phyloP scores from a whole-genome alignment of 208 protist species.

The Acanthamoeba culbertsoni region DNA sequence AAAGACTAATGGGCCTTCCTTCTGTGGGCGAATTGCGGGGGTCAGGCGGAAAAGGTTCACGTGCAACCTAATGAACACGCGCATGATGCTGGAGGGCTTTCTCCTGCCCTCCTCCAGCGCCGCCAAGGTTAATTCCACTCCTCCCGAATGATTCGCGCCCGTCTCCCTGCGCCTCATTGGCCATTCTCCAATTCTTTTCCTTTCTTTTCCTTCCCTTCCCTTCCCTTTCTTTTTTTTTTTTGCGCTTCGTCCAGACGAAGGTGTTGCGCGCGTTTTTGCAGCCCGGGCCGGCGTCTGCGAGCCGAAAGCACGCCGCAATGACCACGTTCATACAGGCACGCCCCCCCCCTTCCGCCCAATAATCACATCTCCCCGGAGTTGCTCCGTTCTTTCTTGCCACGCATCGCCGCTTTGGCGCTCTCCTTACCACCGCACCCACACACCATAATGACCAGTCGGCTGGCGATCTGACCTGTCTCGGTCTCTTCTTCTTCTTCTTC shows the following conservation, averaged over 20 bases:
- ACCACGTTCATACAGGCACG: not conserved
- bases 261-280: not conserved
- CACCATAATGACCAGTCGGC: too few species aligned
- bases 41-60: constrained; percentile 25
- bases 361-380: not conserved
- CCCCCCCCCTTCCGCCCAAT: not conserved
- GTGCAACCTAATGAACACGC: constrained; percentile 33
- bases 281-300: not conserved
- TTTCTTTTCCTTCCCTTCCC: not conserved
- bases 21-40: not conserved
- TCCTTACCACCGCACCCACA: too few species aligned
- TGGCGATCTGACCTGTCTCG: too few species aligned
- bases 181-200: not conserved
- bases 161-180: too few species aligned
- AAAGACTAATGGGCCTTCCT: not conserved
- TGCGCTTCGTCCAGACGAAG: not conserved
- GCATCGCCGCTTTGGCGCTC: too few species aligned
- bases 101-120: not conserved
- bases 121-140: not conserved
- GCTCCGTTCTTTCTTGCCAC: too few species aligned
- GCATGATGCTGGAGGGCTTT: constrained; percentile 39
- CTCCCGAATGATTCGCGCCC: too few species aligned
- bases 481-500: too few species aligned
- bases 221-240: not conserved
- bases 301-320: not conserved